Evolutionary conservation across 2,329 filamentous ascomycete genomes (phyloP).

Genomic region (Colletotrichum falcatum): DNA sequence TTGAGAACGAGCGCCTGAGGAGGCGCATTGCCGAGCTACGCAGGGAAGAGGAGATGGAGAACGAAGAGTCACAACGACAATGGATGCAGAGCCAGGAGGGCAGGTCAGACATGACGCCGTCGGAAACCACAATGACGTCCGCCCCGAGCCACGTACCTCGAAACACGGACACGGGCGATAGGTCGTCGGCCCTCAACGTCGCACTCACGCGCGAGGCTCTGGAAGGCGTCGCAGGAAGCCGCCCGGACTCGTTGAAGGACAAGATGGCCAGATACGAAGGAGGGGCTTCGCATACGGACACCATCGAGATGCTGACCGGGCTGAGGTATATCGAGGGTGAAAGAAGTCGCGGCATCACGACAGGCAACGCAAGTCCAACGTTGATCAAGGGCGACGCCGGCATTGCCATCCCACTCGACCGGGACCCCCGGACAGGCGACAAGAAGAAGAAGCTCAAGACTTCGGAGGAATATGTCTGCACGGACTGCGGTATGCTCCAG

Average conservation of each 20-base stretch:
- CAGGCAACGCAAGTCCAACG: constrained; percentile 82
- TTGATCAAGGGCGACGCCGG: constrained; percentile 88
- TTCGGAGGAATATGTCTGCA: constrained; percentile 91
- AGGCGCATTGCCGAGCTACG: constrained; percentile 88
- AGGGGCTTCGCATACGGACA: constrained; percentile 79
- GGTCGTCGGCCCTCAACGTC: constrained; percentile 69
- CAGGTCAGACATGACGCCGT: constrained; percentile 64
- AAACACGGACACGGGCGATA: constrained; percentile 72
- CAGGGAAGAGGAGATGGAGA: constrained; percentile 85
- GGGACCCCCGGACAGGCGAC: constrained; percentile 77
- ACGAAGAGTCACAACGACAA: constrained; percentile 72
- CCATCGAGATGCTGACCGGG: constrained; percentile 93
- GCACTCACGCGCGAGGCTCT: constrained; percentile 84
- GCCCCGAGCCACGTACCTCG: constrained; percentile 46
- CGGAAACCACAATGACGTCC: constrained; percentile 57
- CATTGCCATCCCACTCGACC: constrained; percentile 84
- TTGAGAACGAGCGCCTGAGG: constrained; percentile 89
- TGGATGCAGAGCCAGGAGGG: constrained; percentile 70
- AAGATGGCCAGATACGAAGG: constrained; percentile 88
- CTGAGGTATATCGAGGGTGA: constrained; percentile 90
- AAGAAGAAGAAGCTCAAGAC: constrained; percentile 92
- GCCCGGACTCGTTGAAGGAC: constrained; percentile 82
- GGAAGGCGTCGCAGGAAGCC: constrained; percentile 75
- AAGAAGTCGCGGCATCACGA: constrained; percentile 87
- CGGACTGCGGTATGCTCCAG: constrained; percentile 80